Evolutionary conservation across 768 basidiomycete species (phyloP).

Genomic region (Rhodotorula toruloides): DNA sequence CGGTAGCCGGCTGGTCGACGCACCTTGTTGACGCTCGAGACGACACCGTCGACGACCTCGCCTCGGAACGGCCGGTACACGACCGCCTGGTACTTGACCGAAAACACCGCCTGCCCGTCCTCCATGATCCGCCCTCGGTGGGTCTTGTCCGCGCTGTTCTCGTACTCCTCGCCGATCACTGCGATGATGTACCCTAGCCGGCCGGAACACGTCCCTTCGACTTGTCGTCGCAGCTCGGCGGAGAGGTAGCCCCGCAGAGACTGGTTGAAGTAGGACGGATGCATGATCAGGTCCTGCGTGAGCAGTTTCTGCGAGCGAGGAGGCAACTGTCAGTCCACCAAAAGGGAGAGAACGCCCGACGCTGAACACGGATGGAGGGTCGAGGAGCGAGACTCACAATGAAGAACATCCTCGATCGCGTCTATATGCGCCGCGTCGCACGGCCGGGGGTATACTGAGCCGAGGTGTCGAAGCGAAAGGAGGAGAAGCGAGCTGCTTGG

Average conservation of each 20-base stretch:
- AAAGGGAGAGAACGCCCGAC: background rate
- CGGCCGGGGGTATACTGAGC: no score
- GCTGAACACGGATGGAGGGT: conserved; percentile 11
- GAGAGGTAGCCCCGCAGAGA: conserved; percentile 89
- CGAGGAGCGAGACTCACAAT: no score
- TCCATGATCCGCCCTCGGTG: conserved; percentile 38
- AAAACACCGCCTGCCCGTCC: conserved; percentile 85
- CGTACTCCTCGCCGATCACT: conserved; percentile 57
- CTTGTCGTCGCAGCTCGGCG: conserved; percentile 87
- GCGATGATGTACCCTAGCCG: conserved; percentile 92
- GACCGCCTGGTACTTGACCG: conserved; percentile 87
- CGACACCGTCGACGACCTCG: conserved; percentile 93
- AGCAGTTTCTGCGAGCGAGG: conserved; percentile 70
- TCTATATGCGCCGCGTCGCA: no score
- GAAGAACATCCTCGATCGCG: no score
- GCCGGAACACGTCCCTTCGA: conserved; percentile 95
- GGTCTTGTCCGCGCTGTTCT: conserved; percentile 18
- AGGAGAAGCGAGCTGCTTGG: no score
- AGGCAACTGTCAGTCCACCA: background rate
- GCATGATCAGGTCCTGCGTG: conserved; percentile 92
- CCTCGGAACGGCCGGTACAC: conserved; percentile 99
- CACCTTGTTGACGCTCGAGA: conserved; percentile 92
- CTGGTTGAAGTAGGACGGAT: conserved; percentile 97
- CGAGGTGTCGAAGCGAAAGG: no score
- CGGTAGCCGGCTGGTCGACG: conserved; percentile 38